Conservation (phyloP, 2,329 filamentous ascomycete species). For the Berkeleyomyces basicola region DNA sequence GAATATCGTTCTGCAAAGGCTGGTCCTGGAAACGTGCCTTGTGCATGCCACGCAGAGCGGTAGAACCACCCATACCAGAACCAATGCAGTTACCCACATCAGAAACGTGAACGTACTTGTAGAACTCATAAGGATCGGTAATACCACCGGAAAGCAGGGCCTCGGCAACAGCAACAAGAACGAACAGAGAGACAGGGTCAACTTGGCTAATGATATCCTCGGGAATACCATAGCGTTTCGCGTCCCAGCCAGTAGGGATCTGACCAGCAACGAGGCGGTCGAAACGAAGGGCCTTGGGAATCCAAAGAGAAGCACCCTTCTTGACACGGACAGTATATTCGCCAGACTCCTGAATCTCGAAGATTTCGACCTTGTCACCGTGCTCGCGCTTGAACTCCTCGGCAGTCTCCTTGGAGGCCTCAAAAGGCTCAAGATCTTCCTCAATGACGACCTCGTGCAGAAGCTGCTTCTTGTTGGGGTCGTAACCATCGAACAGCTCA, state of each 20-base stretch:
- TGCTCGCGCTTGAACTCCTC: slow-evolving; percentile 96
- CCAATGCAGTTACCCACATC: slow-evolving; percentile 97
- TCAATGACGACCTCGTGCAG: slow-evolving; percentile 96
- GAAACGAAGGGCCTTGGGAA: slow-evolving; percentile 93
- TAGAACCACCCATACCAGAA: slow-evolving; percentile 92
- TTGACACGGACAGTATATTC: slow-evolving; percentile 89
- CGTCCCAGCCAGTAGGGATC: slow-evolving; percentile 92
- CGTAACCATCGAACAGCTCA: slow-evolving; percentile 90
- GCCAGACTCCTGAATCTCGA: slow-evolving; percentile 82
- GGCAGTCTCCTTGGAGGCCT: slow-evolving; percentile 91
- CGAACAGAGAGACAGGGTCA: slow-evolving; percentile 87
- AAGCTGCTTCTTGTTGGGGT: slow-evolving; percentile 96
- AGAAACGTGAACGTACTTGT: slow-evolving; percentile 97
- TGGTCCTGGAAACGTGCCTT: slow-evolving; percentile 94
- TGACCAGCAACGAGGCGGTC: slow-evolving; percentile 95
- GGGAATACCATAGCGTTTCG: slow-evolving; percentile 87
- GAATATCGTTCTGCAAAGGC: slow-evolving; percentile 94
- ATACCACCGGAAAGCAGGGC: slow-evolving; percentile 84
- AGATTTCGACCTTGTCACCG: slow-evolving; percentile 93
- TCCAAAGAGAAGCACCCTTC: slow-evolving; percentile 88
- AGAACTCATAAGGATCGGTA: slow-evolving; percentile 98
- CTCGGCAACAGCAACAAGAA: slow-evolving; percentile 86
- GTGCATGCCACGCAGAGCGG: slow-evolving; percentile 92
- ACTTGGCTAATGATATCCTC: slow-evolving; percentile 97
- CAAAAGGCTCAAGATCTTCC: slow-evolving; percentile 92